Conservation (phyloP, 345 rosid species). For the Populus nigra region DNA sequence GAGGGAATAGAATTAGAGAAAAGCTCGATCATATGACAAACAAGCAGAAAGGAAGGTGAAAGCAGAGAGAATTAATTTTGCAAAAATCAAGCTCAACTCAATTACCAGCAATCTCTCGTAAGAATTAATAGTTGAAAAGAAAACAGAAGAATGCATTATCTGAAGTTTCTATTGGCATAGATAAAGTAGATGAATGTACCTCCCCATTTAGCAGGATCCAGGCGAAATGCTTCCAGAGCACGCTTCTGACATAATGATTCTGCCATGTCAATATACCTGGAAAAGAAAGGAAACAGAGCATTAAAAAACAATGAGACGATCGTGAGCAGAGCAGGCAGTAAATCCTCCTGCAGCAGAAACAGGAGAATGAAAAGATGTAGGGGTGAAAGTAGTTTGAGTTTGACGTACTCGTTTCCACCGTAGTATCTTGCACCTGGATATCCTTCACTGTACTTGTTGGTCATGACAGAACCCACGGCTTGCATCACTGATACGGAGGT, state of each 20-base stretch:
- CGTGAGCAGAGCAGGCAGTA: not conserved
- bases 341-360: not conserved
- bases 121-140: too few relatives aligned
- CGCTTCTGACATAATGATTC: constrained; percentile 94
- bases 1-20: constrained; percentile 19
- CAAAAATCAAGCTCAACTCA: too few relatives aligned
- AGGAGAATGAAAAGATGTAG: not conserved
- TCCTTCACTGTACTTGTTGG: constrained; percentile 99
- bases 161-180: not conserved
- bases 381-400: not conserved
- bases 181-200: constrained; percentile 36
- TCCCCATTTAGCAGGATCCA: constrained; percentile 99
- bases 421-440: constrained; percentile 99
- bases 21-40: not conserved
- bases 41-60: not conserved
- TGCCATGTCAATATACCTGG: constrained; percentile 97
- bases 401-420: constrained; percentile 96
- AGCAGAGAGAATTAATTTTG: too few relatives aligned
- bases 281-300: constrained; percentile 17
- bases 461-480: constrained; percentile 99
- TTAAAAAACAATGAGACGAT: not conserved
- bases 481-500: constrained; percentile 98
- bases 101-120: too few relatives aligned
- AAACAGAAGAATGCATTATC: not conserved
- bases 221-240: constrained; percentile 84